Percentiles rank a stretch among this genome's conserved stretches.
These are phyloP conservation scores for Rubus parviflorus DNA, from an alignment of 306 rosid species.

Conservation along the genomic window DNA sequence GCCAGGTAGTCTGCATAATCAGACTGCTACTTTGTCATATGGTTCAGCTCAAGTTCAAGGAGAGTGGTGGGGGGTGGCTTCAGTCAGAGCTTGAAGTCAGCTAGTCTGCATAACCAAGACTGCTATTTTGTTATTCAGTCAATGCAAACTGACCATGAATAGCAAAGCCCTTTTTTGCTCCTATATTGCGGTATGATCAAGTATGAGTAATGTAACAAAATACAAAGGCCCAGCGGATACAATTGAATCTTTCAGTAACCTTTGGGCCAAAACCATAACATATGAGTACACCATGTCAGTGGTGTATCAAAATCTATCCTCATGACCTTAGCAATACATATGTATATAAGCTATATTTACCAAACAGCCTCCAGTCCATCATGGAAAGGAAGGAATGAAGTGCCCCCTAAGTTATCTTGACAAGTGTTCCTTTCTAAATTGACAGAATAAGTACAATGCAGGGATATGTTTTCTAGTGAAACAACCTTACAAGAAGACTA, in stretches of 20 bases:
- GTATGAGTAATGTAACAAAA: background rate
- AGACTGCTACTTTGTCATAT: background rate
- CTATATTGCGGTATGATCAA: background rate
- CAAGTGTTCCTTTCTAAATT: background rate
- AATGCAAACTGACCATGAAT: background rate
- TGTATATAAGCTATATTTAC: background rate
- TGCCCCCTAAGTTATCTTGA: background rate
- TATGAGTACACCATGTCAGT: background rate
- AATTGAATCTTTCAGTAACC: background rate
- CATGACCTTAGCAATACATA: background rate
- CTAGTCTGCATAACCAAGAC: background rate
- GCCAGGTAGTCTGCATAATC: background rate
- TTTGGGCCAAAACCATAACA: background rate
- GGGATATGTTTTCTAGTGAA: background rate
- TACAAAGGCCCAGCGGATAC: background rate
- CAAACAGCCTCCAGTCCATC: background rate
- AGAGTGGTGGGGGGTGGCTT: background rate
- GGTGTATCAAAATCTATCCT: background rate
- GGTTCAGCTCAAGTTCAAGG: slow-evolving; percentile 2
- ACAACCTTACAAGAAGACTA: background rate
- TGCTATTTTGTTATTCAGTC: background rate
- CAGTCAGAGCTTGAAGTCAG: background rate
- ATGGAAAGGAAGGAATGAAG: background rate
- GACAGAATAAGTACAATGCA: background rate
- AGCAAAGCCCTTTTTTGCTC: background rate